Base-by-base conservation (phyloP, 2,329 filamentous ascomycete genomes). In the Teratosphaeria pseudoeucalypti region DNA sequence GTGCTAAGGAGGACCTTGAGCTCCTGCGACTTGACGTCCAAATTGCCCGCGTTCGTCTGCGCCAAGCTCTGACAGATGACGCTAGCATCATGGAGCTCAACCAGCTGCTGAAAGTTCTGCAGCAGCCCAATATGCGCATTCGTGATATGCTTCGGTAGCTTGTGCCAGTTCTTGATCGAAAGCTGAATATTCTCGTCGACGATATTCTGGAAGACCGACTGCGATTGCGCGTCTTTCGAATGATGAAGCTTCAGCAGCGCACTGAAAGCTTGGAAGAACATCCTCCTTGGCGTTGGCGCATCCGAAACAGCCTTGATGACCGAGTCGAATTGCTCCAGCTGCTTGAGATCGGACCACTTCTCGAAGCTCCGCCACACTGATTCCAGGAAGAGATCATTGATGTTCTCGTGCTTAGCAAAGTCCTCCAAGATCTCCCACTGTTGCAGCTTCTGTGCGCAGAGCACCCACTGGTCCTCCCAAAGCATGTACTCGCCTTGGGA, bases 231-330 rank as follows among this genome's bases (percentile, higher is more conserved):
- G 72, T 97, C 92, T 63, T 89, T 86, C 75, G 95, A 92, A 67
- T 90, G 88, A 74, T 97, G 92, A 64, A 95, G 85, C 74, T 96
- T 96, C 63, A 99, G 85, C 39, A 99, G 80, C 1, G 91, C 89
- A 88, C 96, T 96, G 77, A 99, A 99, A 0, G 92, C 90, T 73
- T 96, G 92, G 85, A 99, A 99, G 81, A 99, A 99, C 49, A 90
- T 88, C 58, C 94, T 83, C 61, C 94, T 82, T 26, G 94, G 92
- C 0, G 95, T 99, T 1, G 95, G 94, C 0, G 95, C 92, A 74
- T 99, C 94, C 78, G 95, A 96, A 19, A 99, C 89, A 55, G 92
- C 92, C 77, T 97, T 97, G 74, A 99, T 95, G 59, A 96, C 86
- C 58, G 85, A 88, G 68, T 97, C 92, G 43, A 99, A 80, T 67